Percentiles rank a stretch among this genome's conserved stretches.
phyloP scores from a whole-genome alignment of 2,329 filamentous ascomycete genomes.

The Exophiala aquamarina region DNA sequence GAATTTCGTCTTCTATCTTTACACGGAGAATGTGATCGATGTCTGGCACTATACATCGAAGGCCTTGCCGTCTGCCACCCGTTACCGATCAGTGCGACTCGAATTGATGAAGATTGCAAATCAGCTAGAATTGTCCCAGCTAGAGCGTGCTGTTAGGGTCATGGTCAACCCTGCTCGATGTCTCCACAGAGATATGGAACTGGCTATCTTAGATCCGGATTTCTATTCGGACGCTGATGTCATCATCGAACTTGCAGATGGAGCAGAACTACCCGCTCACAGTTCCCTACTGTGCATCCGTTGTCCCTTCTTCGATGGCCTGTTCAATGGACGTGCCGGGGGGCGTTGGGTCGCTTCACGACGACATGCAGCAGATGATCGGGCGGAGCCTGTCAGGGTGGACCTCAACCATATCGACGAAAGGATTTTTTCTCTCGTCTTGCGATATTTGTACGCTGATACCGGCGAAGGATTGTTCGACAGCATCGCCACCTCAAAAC shows the following conservation, averaged over 20 bases:
- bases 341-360: constrained; percentile 80
- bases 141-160: constrained; percentile 76
- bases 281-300: constrained; percentile 76
- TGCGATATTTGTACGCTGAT: constrained; percentile 82
- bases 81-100: constrained; percentile 75
- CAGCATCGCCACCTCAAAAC: constrained; percentile 64
- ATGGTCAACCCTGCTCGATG: constrained; percentile 66
- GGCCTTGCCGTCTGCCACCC: constrained; percentile 63
- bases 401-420: constrained; percentile 79
- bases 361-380: constrained; percentile 49
- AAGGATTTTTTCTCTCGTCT: constrained; percentile 72
- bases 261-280: constrained; percentile 69
- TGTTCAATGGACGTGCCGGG: constrained; percentile 84
- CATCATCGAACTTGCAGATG: constrained; percentile 72
- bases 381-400: constrained; percentile 60
- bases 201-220: constrained; percentile 64
- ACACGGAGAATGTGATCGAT: constrained; percentile 76
- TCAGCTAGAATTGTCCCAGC: constrained; percentile 65
- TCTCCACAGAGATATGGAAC: constrained; percentile 68
- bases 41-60: constrained; percentile 80
- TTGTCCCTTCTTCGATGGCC: constrained; percentile 87
- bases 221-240: constrained; percentile 83
- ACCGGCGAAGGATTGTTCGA: constrained; percentile 79
- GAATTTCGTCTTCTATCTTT: constrained; percentile 76
- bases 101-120: constrained; percentile 87